phyloP scores from a whole-genome alignment of 2,329 filamentous ascomycete genomes.

The Aspergillus awamori region DNA sequence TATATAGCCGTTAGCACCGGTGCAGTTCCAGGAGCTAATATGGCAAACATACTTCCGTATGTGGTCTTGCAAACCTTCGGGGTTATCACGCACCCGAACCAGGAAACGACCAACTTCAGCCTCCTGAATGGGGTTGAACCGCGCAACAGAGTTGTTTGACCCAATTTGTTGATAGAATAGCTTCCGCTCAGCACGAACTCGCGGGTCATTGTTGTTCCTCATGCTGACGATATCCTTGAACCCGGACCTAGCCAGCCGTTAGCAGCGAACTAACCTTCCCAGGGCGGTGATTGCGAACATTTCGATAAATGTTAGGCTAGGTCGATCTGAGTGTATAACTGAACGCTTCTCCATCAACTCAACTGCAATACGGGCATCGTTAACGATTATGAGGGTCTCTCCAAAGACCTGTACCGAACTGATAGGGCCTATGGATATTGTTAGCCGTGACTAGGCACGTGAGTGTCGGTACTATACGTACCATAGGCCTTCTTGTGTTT shows the following conservation, averaged over 20 bases:
- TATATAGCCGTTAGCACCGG: not conserved
- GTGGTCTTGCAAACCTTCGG: conserved; percentile 44
- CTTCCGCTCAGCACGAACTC: conserved; percentile 49
- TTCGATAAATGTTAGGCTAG: conserved; percentile 38
- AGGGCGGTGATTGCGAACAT: conserved; percentile 33
- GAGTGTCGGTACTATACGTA: conserved; percentile 4
- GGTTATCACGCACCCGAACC: conserved; percentile 45
- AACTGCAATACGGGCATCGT: conserved; percentile 34
- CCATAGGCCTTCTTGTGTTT: conserved; percentile 49
- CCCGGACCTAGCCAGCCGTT: conserved; percentile 35
- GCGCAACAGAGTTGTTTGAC: conserved; percentile 41
- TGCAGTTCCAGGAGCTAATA: not conserved
- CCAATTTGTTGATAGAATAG: conserved; percentile 51
- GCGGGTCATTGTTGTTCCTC: conserved; percentile 38
- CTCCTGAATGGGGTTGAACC: conserved; percentile 50
- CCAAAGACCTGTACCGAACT: conserved; percentile 44
- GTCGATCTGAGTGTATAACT: conserved; percentile 34
- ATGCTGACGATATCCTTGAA: conserved; percentile 43
- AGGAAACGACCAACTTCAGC: conserved; percentile 50
- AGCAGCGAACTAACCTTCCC: not conserved
- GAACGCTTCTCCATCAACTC: conserved; percentile 43
- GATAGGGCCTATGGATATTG: conserved; percentile 33
- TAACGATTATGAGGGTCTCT: conserved; percentile 41
- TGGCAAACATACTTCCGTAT: conserved; percentile 44
- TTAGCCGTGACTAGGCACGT: not conserved